phyloP scores from a whole-genome alignment of 331 rosid genomes.

The Acacia pycnantha region DNA sequence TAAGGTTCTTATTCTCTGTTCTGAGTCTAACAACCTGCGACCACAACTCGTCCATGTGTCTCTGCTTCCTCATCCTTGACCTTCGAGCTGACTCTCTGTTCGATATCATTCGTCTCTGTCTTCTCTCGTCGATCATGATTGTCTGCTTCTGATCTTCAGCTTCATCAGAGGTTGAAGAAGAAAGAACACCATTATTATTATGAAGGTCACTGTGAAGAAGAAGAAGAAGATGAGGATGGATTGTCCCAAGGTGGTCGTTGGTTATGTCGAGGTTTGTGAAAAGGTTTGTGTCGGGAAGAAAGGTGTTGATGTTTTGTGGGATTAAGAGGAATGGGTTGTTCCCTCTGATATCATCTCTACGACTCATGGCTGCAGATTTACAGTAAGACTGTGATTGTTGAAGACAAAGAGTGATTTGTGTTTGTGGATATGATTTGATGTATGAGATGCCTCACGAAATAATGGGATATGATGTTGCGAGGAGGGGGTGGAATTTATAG shows the following conservation, averaged over 20 bases:
- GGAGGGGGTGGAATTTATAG: slow-evolving; percentile 55
- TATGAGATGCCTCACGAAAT: slow-evolving; percentile 6
- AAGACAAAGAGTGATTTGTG: background rate
- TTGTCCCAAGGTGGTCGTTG: slow-evolving; percentile 13
- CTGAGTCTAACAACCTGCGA: slow-evolving; percentile 84
- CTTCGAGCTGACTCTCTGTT: slow-evolving; percentile 93
- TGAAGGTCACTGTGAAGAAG: background rate
- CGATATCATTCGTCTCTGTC: slow-evolving; percentile 82
- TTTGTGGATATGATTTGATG: background rate
- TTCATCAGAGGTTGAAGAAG: slow-evolving; percentile 84
- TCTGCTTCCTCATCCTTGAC: slow-evolving; percentile 94
- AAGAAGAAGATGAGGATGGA: background rate
- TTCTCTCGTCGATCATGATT: slow-evolving; percentile 71
- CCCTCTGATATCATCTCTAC: slow-evolving; percentile 61
- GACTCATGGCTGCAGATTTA: slow-evolving; percentile 50
- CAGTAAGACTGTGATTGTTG: slow-evolving; percentile 4
- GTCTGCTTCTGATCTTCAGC: slow-evolving; percentile 67
- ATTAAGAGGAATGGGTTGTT: slow-evolving; percentile 34
- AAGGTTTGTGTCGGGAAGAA: slow-evolving; percentile 32
- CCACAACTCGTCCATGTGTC: slow-evolving; percentile 89
- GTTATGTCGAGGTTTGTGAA: slow-evolving; percentile 33
- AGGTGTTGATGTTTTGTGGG: slow-evolving; percentile 27
- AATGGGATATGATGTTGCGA: slow-evolving; percentile 28
- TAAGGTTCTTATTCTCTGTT: slow-evolving; percentile 63
- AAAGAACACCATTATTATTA: slow-evolving; percentile 13